Evolutionary conservation across 176 grass and related monocot genomes (phyloP).

Genomic region (Phoenix dactylifera): DNA sequence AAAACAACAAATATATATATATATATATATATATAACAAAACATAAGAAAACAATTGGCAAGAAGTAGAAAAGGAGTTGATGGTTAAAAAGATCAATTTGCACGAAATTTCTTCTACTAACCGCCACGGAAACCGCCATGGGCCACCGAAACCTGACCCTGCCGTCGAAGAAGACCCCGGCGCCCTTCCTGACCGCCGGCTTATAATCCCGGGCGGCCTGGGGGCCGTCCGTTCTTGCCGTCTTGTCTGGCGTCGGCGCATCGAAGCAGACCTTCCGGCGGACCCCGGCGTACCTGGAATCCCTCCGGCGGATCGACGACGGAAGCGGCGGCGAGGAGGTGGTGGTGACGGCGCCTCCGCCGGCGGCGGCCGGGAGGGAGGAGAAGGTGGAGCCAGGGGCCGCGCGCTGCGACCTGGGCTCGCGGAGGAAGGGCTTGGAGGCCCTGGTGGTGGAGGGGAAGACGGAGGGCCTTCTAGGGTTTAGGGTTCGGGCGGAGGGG

Average conservation of each 20-base stretch:
- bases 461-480: constrained; percentile 20
- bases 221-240: background rate
- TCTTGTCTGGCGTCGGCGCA: constrained; percentile 1
- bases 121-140: constrained; percentile 4
- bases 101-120: background rate
- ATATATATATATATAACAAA: too few relatives aligned
- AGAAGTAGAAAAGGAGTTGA: too few relatives aligned
- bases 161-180: background rate
- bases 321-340: constrained; percentile 5
- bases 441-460: constrained; percentile 52
- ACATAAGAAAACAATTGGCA: too few relatives aligned
- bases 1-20: too few relatives aligned
- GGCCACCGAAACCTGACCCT: constrained; percentile 4
- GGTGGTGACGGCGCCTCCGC: constrained; percentile 14
- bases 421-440: constrained; percentile 33
- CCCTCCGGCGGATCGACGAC: constrained; percentile 19
- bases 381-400: constrained; percentile 28
- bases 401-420: constrained; percentile 10
- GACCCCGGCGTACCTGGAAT: constrained; percentile 47
- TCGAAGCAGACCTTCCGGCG: constrained; percentile 19
- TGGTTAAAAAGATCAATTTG: too few relatives aligned
- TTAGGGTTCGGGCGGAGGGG: constrained; percentile 22
- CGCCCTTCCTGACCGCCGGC: constrained; percentile 3
- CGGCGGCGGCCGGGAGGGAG: constrained; percentile 12
- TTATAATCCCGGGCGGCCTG: constrained; percentile 15